A percentile compares a stretch with the other conserved stretches of the same genome.
Conservation (phyloP, 257 asterid genomes). For the Forsythia suspensa region DNA sequence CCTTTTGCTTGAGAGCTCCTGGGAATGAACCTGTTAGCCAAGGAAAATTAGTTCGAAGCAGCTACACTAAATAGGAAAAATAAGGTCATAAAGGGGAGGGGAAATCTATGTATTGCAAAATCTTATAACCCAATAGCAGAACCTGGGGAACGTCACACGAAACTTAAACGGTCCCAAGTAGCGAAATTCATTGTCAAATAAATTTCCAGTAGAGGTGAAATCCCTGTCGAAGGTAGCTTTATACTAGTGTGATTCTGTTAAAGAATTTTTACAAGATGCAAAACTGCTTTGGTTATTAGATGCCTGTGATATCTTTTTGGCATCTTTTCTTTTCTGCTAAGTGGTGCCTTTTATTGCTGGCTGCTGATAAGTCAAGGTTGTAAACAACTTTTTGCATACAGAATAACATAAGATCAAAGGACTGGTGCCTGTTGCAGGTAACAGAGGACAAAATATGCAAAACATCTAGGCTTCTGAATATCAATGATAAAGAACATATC, state of each 20-base stretch:
- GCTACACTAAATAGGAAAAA: not conserved
- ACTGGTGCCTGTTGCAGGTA: conserved; percentile 16
- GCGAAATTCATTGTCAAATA: not conserved
- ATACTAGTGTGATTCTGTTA: conserved; percentile 10
- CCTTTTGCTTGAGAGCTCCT: not conserved
- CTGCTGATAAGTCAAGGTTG: conserved; percentile 14
- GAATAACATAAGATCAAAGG: not conserved
- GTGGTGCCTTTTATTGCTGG: conserved; percentile 20
- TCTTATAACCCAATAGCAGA: not conserved
- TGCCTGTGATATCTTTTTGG: conserved; percentile 13
- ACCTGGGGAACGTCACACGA: not conserved
- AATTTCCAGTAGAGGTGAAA: not conserved
- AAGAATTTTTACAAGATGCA: not conserved
- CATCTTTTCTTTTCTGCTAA: not conserved
- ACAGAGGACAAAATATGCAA: conserved; percentile 14
- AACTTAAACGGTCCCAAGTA: not conserved
- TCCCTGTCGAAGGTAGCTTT: not conserved
- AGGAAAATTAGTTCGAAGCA: not conserved
- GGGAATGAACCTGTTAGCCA: conserved; percentile 1
- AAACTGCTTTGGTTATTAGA: conserved; percentile 9
- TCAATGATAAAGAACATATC: conserved; percentile 29
- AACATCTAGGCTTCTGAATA: conserved; percentile 6
- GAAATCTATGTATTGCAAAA: too few species aligned
- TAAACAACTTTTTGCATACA: not conserved
- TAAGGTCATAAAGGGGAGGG: not conserved